These are phyloP conservation scores for Cyberlindnera xylosilytica DNA, from an alignment of 805 yeast species.

Conservation along the genomic window DNA sequence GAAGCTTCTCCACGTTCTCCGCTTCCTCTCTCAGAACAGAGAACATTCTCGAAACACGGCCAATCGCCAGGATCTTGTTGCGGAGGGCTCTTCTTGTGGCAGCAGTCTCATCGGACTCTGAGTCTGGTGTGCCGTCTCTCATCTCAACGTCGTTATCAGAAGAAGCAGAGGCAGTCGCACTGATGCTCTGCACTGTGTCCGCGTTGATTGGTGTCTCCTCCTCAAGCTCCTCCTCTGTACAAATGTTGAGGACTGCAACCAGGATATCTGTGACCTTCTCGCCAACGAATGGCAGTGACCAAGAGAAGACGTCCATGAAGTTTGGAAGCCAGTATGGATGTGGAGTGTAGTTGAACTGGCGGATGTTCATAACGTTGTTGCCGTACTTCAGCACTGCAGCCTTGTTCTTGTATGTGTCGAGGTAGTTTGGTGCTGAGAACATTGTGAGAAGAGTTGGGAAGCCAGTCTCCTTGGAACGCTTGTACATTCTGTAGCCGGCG, in stretches of 20 bases:
- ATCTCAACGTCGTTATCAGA: background rate
- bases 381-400: slow-evolving; percentile 94
- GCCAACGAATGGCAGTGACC: slow-evolving; percentile 97
- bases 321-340: slow-evolving; percentile 98
- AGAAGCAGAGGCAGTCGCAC: slow-evolving; percentile 7
- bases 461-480: slow-evolving; percentile 75
- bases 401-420: slow-evolving; percentile 89
- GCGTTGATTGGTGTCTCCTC: slow-evolving; percentile 57
- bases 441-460: slow-evolving; percentile 89
- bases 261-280: slow-evolving; percentile 94
- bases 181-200: slow-evolving; percentile 10
- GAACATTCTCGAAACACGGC: slow-evolving; percentile 93
- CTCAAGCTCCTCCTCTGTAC: slow-evolving; percentile 92
- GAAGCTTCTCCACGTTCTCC: slow-evolving; percentile 79
- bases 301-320: slow-evolving; percentile 94
- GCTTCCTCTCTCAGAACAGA: slow-evolving; percentile 83
- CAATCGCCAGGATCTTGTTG: slow-evolving; percentile 91
- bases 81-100: slow-evolving; percentile 55
- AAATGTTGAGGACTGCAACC: slow-evolving; percentile 83
- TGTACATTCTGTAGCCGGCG: slow-evolving; percentile 94
- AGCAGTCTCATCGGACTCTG: slow-evolving; percentile 24
- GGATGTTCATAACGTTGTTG: slow-evolving; percentile 87
- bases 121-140: background rate
- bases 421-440: slow-evolving; percentile 93
- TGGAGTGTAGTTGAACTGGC: slow-evolving; percentile 89